Evolutionary conservation across 345 rosid species (phyloP).

Genomic region (Aquilaria yunnanensis): DNA sequence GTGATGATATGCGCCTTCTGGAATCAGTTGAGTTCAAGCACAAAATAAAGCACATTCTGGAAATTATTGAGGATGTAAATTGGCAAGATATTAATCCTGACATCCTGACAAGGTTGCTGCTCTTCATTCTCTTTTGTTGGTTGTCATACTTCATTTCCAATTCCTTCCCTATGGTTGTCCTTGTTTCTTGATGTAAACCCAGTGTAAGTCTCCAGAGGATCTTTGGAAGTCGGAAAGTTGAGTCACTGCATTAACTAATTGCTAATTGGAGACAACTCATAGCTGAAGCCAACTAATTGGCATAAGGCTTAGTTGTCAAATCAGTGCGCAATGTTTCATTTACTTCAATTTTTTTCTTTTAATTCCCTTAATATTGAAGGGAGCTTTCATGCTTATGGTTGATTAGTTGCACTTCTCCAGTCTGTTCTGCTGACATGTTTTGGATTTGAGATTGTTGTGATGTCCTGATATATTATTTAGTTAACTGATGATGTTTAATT

Average conservation of each 20-base stretch:
- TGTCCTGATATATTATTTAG: slow-evolving; percentile 9
- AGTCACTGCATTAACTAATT: too few species aligned
- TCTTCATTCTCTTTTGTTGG: background rate
- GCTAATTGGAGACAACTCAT: too few species aligned
- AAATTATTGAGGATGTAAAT: slow-evolving; percentile 73
- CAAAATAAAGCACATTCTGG: slow-evolving; percentile 64
- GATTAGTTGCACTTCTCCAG: too few species aligned
- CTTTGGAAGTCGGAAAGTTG: background rate
- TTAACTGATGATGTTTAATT: slow-evolving; percentile 15
- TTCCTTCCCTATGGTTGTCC: background rate
- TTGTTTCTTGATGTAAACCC: background rate
- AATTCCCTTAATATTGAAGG: too few species aligned
- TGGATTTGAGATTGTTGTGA: too few species aligned
- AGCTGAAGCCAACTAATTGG: too few species aligned
- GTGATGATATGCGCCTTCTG: slow-evolving; percentile 79
- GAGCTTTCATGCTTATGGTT: too few species aligned
- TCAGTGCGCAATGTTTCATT: too few species aligned
- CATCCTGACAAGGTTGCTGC: slow-evolving; percentile 66
- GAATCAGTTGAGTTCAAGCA: slow-evolving; percentile 88
- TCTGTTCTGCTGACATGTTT: too few species aligned
- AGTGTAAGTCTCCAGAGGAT: slow-evolving; percentile 1
- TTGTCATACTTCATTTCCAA: background rate
- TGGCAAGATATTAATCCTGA: slow-evolving; percentile 89
- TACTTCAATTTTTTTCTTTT: too few species aligned
- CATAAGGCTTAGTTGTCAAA: too few species aligned